phyloP scores from a whole-genome alignment of 441 rosid species.

The Erysimum pusillum region DNA sequence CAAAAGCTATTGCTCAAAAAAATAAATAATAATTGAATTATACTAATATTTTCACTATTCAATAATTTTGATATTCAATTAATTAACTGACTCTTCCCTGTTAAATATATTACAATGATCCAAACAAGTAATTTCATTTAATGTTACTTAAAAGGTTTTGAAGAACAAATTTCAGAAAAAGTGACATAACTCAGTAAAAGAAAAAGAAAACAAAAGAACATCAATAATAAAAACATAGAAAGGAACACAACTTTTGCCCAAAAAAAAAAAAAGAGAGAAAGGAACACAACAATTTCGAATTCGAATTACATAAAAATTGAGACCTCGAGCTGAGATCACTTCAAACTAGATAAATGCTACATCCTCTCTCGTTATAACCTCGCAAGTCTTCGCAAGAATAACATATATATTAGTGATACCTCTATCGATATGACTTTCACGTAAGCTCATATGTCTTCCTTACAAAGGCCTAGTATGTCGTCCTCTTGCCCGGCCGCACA shows the following conservation, averaged over 20 bases:
- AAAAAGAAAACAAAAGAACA: not conserved
- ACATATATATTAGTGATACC: conserved; percentile 31
- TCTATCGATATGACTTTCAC: conserved; percentile 12
- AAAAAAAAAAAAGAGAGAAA: conserved; percentile 3
- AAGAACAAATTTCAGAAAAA: not conserved
- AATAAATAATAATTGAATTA: too few species aligned
- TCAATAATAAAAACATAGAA: not conserved
- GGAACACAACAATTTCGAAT: conserved; percentile 26
- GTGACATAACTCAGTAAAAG: not conserved
- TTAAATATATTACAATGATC: not conserved
- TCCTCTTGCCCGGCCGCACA: conserved; percentile 86
- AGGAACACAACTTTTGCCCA: not conserved
- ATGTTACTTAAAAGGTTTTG: not conserved
- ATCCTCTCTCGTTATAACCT: conserved; percentile 35
- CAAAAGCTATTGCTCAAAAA: too few species aligned
- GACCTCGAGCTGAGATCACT: conserved; percentile 49
- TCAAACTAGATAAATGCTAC: conserved; percentile 36
- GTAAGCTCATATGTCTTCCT: conserved; percentile 32
- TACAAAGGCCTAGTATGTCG: conserved; percentile 78
- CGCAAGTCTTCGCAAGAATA: conserved; percentile 34
- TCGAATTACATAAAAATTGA: conserved; percentile 15
- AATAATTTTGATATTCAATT: too few species aligned
- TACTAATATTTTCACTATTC: too few species aligned
- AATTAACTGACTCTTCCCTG: too few species aligned
- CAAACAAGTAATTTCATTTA: not conserved